Base-by-base conservation (phyloP, 371 early-diverging fungal genomes). In the Paraphysoderma sedebokerense region DNA sequence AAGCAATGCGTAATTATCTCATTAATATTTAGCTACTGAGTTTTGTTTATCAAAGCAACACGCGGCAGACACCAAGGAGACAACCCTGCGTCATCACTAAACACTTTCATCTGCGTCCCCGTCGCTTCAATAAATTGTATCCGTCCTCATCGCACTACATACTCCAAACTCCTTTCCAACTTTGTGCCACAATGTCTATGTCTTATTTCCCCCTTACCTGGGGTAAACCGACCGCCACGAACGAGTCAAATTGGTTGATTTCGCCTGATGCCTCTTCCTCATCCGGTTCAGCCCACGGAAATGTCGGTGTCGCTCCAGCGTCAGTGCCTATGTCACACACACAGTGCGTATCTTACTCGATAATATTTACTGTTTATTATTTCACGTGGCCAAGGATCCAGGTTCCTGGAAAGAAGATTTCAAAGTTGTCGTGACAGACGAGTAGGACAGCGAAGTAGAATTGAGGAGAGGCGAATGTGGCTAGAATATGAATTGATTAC, bases 141-240 rank as follows among this genome's bases (percentile, higher is more conserved):
- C n/a, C n/a, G n/a, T n/a, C n/a, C n/a, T n/a, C n/a, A n/a, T n/a
- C n/a, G n/a, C n/a, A n/a, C n/a, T n/a, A n/a, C n/a, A n/a, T n/a
- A n/a, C n/a, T 20, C 35, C 20, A 19, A 44, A 39, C 26, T 19
- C 32, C 32, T 32, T 32, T 6, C 35, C 15, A 36, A 29, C 46
- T 32, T 26, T 46, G 26, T 20, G 24, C 40, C 29, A 42, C 31
- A 35, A 29, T 47, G 36, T 55, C 40, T 50, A 84, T 84, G 82
- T 79, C 81, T 63, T 72, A 79, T 65, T 79, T 80, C 56, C 82
- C 82, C 60, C 76, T 77, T 40, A 70, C 76, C 63, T 84, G 85
- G 85, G 85, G 85, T 39, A 79, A 84, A 53, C 79, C 81, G 50
- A 77, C 79, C 54, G 61, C 75, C 26, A 68, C 77, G 55, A 65